Base-by-base conservation (phyloP, 371 early-diverging fungal species). In the Mortierella sp. region DNA sequence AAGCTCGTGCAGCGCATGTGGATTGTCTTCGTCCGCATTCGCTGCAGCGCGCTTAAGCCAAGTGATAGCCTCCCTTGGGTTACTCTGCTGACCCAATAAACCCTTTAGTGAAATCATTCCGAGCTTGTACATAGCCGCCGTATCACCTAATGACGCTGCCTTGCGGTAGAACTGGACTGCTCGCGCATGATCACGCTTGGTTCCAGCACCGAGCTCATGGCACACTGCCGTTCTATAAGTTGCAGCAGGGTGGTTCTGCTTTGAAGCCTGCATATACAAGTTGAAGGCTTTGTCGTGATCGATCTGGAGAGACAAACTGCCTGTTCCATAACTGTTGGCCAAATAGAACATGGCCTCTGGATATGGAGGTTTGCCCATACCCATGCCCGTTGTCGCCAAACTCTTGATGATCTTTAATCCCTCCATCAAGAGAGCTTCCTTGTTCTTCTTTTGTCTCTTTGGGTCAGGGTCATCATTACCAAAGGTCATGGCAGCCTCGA, bases 161-260 rank as follows among this genome's bases (percentile, higher is more conserved):
- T 93, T 92, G 72, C 90, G 91, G 83, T 77, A 69, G 21, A 95
- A 97, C 72, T 96, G 95, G 32, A 97, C 89, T 0, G 98, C 94
- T 24, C 96, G 92, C 7, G 85, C 84, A 28, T 91, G 87, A 77
- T 99, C 98, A 10, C 93, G 86, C 67, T 95, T 95, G 4, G 96
- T 95, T 38, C 99, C 99, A 7, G 95, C 96, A 11, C 98, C 98
- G 15, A 94, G 86, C 76, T 99, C 99, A 83, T 97, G 96, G 85
- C 97, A 98, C 9, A 97, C 98, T 9, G 95, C 99, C 0, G 95
- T 93, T 63, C 98, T 91, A 83, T 97, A 99, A 15, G 96, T 96
- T 38, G 98, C 95, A 13, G 93, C 94, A 3, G 98, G 92, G 83
- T 97, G 98, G 75, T 88, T 92, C 72, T 95, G 95, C 78, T 98